A percentile compares a stretch with the other conserved stretches of the same genome.
Evolutionary conservation across 2,329 filamentous ascomycete genomes (phyloP).

Genomic region (Xylaria sp.): DNA sequence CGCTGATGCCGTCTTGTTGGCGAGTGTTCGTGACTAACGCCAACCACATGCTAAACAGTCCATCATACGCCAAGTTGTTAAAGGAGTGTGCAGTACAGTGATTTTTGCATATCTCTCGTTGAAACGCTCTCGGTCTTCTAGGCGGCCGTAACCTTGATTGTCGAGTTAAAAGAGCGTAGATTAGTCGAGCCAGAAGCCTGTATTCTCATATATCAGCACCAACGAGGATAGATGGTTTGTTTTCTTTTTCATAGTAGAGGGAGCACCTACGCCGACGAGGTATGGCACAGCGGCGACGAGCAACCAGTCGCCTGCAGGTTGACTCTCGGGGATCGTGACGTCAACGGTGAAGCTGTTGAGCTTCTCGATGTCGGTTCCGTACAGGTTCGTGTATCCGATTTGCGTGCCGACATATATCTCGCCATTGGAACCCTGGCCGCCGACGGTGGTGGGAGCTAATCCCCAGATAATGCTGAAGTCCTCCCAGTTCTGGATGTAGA

Average conservation of each 20-base stretch:
- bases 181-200: conserved; percentile 45
- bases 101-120: not conserved
- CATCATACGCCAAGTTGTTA: conserved; percentile 3
- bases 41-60: conserved; percentile 8
- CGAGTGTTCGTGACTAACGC: conserved; percentile 14
- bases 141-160: conserved; percentile 37
- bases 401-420: conserved; percentile 46
- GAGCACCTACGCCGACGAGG: conserved; percentile 47
- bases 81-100: not conserved
- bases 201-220: conserved; percentile 21
- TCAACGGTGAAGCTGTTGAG: conserved; percentile 42
- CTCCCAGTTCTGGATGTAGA: conserved; percentile 52
- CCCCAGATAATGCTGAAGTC: conserved; percentile 52
- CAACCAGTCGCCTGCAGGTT: conserved; percentile 42
- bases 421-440: conserved; percentile 36
- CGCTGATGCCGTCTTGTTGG: not conserved
- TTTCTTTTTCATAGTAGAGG: not conserved
- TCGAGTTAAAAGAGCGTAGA: conserved; percentile 36
- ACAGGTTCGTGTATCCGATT: conserved; percentile 48
- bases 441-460: conserved; percentile 32
- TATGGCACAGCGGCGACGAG: conserved; percentile 47
- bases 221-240: not conserved
- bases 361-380: conserved; percentile 41
- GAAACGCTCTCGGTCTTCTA: not conserved
- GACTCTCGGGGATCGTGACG: conserved; percentile 37